Conservation (phyloP, 169 alveolate genomes). For the Eimeria mitis region DNA sequence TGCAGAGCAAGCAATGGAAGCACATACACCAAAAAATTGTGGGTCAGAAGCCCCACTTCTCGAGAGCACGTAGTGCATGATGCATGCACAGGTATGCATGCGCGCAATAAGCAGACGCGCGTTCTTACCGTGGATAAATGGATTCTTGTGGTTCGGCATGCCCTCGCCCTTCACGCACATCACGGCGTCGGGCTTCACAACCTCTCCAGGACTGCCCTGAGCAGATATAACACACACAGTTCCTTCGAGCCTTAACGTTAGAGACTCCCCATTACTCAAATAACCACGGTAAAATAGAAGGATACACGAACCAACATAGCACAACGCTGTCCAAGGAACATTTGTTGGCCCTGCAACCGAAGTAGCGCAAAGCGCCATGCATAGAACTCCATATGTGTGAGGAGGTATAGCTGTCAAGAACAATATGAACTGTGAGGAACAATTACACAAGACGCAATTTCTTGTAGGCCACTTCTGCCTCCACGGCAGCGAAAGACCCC, state of each 20-base stretch:
- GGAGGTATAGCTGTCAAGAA: not conserved
- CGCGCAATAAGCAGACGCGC: not conserved
- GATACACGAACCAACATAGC: not conserved
- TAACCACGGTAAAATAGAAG: not conserved
- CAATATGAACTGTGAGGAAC: not conserved
- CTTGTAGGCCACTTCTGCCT: conserved; percentile 9
- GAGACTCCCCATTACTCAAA: not conserved
- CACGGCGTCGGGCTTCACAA: conserved; percentile 94
- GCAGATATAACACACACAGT: not conserved
- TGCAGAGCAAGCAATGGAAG: not conserved
- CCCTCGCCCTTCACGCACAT: conserved; percentile 97
- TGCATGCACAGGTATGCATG: not conserved
- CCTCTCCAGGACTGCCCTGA: conserved; percentile 91
- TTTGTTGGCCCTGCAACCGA: not conserved
- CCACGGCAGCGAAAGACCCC: not conserved
- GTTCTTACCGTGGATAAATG: conserved; percentile 94
- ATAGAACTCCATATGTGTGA: not conserved
- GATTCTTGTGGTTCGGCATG: conserved; percentile 97
- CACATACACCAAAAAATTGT: not conserved
- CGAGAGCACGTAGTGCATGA: not conserved
- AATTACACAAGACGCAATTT: not conserved
- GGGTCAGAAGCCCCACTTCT: not conserved
- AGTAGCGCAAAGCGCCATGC: not conserved
- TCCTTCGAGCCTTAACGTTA: not conserved
- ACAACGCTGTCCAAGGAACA: not conserved